Evolutionary conservation across 768 basidiomycete genomes (phyloP).

Genomic region (Mrakia frigida): DNA sequence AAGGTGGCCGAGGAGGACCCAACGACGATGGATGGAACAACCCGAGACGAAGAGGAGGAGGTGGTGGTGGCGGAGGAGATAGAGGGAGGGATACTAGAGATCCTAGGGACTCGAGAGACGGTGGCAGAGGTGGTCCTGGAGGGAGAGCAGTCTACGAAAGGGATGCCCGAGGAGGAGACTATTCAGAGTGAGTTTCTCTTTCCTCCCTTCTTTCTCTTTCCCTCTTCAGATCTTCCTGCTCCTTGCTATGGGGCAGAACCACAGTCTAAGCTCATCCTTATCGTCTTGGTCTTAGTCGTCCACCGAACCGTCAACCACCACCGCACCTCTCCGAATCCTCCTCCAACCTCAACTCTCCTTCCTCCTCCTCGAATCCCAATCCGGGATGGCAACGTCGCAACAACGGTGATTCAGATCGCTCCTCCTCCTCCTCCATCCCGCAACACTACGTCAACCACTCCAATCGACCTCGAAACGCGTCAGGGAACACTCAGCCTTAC

Average conservation of each 20-base stretch:
- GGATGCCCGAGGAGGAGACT: slow-evolving; percentile 1
- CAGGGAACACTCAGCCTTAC: slow-evolving; percentile 6
- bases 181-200: slow-evolving; percentile 5
- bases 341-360: background rate
- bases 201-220: background rate
- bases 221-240: too few relatives aligned
- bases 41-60: slow-evolving; percentile 8
- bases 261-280: background rate
- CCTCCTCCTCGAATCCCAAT: slow-evolving; percentile 1
- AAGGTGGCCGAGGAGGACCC: background rate
- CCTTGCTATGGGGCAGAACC: background rate
- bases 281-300: background rate
- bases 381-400: background rate
- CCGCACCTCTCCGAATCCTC: background rate
- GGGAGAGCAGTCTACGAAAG: slow-evolving; percentile 6
- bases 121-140: background rate
- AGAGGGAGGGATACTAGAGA: slow-evolving; percentile 1
- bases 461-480: background rate
- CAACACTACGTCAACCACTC: background rate
- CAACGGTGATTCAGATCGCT: background rate
- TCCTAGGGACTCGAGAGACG: background rate
- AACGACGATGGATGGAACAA: background rate
- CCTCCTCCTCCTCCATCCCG: background rate
- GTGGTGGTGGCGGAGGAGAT: background rate
- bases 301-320: background rate